These are phyloP conservation scores for Hamigera avellanea DNA, from an alignment of 495 filamentous ascomycete species.

Conservation along the genomic window DNA sequence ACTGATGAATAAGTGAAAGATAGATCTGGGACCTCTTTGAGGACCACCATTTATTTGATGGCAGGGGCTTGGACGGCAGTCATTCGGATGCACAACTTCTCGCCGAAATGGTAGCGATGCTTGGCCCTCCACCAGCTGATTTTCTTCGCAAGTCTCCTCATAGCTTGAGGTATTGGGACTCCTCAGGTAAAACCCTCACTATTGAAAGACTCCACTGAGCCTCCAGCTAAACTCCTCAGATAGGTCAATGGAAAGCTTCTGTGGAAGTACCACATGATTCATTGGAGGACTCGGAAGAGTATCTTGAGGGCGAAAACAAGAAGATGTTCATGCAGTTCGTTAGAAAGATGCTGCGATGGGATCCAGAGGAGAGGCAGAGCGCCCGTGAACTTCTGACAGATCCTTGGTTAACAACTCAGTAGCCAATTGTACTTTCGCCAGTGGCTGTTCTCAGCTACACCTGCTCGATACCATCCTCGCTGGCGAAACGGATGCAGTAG, in stretches of 20 bases:
- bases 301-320: slow-evolving; percentile 16
- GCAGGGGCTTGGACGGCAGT: neutral
- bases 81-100: slow-evolving; percentile 12
- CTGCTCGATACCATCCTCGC: too few relatives aligned
- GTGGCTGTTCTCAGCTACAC: too few relatives aligned
- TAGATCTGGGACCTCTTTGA: slow-evolving; percentile 25
- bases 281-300: slow-evolving; percentile 10
- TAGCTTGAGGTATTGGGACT: slow-evolving; percentile 9
- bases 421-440: too few relatives aligned
- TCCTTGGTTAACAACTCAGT: slow-evolving; percentile 19
- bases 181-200: slow-evolving; percentile 6
- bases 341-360: slow-evolving; percentile 22
- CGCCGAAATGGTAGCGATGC: slow-evolving; percentile 19
- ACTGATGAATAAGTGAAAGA: neutral
- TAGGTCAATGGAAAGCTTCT: slow-evolving; percentile 10
- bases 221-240: slow-evolving; percentile 7
- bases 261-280: slow-evolving; percentile 9
- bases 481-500: too few relatives aligned
- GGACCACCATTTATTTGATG: slow-evolving; percentile 4
- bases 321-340: slow-evolving; percentile 18
- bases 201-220: neutral
- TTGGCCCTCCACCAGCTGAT: slow-evolving; percentile 17
- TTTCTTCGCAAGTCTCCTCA: slow-evolving; percentile 8
- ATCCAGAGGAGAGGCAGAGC: slow-evolving; percentile 19
- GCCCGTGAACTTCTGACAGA: slow-evolving; percentile 20